Evolutionary conservation across 2,329 filamentous ascomycete genomes (phyloP), one percentile per base, ranked within the genome.

Genomic region (Camillea tinctor): DNA sequence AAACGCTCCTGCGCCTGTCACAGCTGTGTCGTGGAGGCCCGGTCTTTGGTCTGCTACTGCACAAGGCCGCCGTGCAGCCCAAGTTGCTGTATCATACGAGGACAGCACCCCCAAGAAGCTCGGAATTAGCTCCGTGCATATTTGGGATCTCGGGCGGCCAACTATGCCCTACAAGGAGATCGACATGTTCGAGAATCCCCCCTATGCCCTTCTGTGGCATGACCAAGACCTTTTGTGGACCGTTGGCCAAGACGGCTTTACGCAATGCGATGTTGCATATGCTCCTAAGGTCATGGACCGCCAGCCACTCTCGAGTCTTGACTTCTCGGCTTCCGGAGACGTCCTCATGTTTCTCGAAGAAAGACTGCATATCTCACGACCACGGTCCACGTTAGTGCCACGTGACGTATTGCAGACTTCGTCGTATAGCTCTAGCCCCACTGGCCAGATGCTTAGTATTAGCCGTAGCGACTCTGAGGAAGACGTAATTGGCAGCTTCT

Each of bases 71-170:
- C 79, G 86, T 51, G 83, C 84, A 1, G 86, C 86, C 0, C 85
- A 89, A 68, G 77, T 89, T 11, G 84, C 85, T 2, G 82, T 88
- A 1, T 79, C 84, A 1, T 88, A 89, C 68, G 83, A 88, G 60
- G 85, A 86, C 65, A 68, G 71, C n/a, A 77, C 77, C 50, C 81
- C 79, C 50, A 82, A 80, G 59, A 78, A 81, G 8, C 81, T 82
- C 56, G 85, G 85, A 50, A 83, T 84, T 50, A 83, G 80, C 24
- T 77, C 81, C 0, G 84, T 89, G 15, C 86, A 90, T 59, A 78
- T 90, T 20, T 90, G 87, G 86, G 88, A 90, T 69, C 74, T 90
- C n/a, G 87, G 85, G 6, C 79, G 88, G 30, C 85, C 87, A 1
- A 84, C 85, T 1, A 81, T 90, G 78, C 86, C 87, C 0, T 89